These are phyloP conservation scores for Microstegium vimineum DNA, from an alignment of 176 grass and related monocot genomes.

Conservation along the genomic window DNA sequence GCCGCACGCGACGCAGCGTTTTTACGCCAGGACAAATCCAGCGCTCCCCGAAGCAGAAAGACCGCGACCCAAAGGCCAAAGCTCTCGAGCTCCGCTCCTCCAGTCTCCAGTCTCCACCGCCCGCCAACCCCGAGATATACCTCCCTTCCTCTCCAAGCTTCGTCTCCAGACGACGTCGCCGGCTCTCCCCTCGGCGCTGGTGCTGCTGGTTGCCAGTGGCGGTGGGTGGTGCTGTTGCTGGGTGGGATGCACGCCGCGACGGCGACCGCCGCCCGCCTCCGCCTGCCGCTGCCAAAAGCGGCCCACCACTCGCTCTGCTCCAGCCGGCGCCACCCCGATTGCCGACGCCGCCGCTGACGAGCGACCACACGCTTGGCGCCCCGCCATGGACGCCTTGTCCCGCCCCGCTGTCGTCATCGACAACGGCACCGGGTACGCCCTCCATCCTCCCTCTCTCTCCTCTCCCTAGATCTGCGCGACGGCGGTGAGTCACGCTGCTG, in stretches of 20 bases:
- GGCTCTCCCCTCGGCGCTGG: not conserved
- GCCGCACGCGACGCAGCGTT: not conserved
- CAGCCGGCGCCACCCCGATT: not conserved
- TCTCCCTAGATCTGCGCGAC: conserved; percentile 21
- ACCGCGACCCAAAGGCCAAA: conserved; percentile 10
- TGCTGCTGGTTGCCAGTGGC: conserved; percentile 14
- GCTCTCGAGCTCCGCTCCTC: not conserved
- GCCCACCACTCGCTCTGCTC: not conserved
- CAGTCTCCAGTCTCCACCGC: not conserved
- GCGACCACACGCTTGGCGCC: not conserved
- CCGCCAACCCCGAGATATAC: conserved; percentile 1
- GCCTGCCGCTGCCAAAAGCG: not conserved
- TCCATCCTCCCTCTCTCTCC: no score
- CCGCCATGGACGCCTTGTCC: conserved; percentile 63
- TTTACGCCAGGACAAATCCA: conserved; percentile 15
- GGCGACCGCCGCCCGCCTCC: conserved; percentile 21
- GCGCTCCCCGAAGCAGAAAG: conserved; percentile 14
- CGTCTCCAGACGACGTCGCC: not conserved
- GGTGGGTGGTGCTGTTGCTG: conserved; percentile 19
- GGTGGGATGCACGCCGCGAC: conserved; percentile 35
- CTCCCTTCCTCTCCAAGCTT: conserved; percentile 33
- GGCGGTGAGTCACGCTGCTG: not conserved
- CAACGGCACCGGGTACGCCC: conserved; percentile 83
- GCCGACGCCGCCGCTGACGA: conserved; percentile 9
- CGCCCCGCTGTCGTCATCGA: conserved; percentile 94